These are phyloP conservation scores for Eucalyptus paniculata DNA, from an alignment of 345 rosid species.

Conservation along the genomic window DNA sequence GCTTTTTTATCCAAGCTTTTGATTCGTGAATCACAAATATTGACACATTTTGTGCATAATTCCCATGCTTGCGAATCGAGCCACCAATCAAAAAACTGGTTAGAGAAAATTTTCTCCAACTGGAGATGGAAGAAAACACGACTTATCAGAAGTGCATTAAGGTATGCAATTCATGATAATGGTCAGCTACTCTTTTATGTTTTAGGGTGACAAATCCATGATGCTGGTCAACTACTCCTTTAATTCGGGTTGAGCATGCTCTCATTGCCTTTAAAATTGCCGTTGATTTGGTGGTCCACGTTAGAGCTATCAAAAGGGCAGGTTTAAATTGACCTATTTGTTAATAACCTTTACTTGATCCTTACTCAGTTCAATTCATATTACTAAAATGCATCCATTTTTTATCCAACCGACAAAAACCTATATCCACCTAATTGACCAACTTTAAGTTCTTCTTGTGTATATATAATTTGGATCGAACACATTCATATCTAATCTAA, in stretches of 20 bases:
- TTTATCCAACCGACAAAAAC: not conserved
- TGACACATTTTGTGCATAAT: not conserved
- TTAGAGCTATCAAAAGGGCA: not conserved
- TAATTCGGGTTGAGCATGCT: not conserved
- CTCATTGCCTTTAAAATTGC: not conserved
- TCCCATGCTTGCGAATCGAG: not conserved
- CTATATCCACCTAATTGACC: not conserved
- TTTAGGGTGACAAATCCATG: not conserved
- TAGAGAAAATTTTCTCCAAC: not conserved
- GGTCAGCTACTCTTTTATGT: not conserved
- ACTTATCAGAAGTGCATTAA: not conserved
- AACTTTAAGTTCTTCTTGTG: not conserved
- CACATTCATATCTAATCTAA: not conserved
- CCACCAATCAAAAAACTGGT: not conserved
- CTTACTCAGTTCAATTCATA: not conserved
- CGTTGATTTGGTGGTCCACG: not conserved
- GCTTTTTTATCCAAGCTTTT: not conserved
- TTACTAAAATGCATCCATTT: not conserved
- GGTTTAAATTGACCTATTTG: not conserved
- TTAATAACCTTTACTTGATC: not conserved
- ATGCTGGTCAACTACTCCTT: not conserved
- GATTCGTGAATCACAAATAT: not conserved
- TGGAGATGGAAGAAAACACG: not conserved
- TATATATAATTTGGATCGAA: not conserved
- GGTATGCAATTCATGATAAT: not conserved